Base-by-base conservation (phyloP, 345 rosid genomes). In the Syzygium grande region DNA sequence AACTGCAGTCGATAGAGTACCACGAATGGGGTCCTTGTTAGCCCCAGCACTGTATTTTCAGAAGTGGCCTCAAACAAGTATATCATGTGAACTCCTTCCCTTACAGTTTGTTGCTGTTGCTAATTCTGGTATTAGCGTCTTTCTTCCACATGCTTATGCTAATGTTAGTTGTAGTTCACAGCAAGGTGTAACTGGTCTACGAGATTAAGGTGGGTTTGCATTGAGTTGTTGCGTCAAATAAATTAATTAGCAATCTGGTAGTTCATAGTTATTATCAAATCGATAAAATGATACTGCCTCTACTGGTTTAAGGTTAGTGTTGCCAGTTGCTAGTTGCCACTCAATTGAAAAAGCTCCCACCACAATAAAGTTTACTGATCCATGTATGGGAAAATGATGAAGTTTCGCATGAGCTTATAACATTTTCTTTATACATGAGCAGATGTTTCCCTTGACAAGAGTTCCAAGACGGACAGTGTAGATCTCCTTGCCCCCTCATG, bases 401-500 rank as follows among this genome's bases (percentile, higher is more conserved):
- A 68, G 13, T 68, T 68, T 34, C 46, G 11, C 13, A 9, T 0
- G 13, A 68, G 80, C 49, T 68, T 34, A 25, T 34, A 10, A 68
- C 80, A 68, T 11, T 41, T 85, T 84, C 17, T n/a, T 84, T 22
- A 22, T 54, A 27, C 86, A 77, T 85, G 88, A 88, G 79, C 93
- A 93, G 96, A 95, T 90, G 59, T 88, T 87, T 86, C 65, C 10
- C 87, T 88, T 78, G 93, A 94, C 83, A 90, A 92, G 88, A 92
- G 86, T 86, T 73, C 65, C 83, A 90, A 89, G 89, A 53, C 23
- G 23, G 93, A 90, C 14, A 54, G 90, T 55, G 15, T 53, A 16
- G 88, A 87, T 34, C 77, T 52, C 86, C 89, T 91, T 94, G 90
- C 96, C 96, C 43, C 94, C 93, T 51, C 91, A 19, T 46, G 93